These are phyloP conservation scores for Eleusine coracana DNA, from an alignment of 176 grass and related monocot species.

Conservation along the genomic window DNA sequence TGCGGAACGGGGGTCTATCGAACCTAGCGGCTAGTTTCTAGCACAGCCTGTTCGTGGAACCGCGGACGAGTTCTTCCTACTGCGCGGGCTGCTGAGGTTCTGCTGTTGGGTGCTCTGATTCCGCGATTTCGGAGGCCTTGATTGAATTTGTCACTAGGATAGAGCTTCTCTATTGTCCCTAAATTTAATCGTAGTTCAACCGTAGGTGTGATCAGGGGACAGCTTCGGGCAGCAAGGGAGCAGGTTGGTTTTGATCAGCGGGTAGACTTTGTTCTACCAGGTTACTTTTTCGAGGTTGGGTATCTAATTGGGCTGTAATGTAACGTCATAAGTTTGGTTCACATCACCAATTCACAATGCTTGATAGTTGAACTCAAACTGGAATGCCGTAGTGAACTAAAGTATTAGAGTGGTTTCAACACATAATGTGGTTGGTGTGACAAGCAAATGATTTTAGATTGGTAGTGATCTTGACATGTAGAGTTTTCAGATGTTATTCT, in stretches of 20 bases:
- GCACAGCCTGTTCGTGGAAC: neutral
- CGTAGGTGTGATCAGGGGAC: neutral
- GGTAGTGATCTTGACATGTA: neutral
- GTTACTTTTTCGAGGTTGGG: neutral
- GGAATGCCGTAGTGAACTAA: neutral
- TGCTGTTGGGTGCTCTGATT: neutral
- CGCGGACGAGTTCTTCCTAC: neutral
- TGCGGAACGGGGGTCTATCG: neutral
- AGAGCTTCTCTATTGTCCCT: neutral
- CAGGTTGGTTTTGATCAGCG: neutral
- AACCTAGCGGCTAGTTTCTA: neutral
- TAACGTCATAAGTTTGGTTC: neutral
- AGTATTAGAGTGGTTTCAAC: neutral
- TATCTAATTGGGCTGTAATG: neutral
- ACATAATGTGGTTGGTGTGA: neutral
- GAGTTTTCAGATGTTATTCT: neutral
- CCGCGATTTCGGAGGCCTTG: neutral
- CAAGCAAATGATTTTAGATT: neutral
- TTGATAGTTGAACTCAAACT: neutral
- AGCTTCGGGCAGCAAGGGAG: neutral
- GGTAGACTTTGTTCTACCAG: neutral
- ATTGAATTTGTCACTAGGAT: neutral
- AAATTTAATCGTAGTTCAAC: neutral
- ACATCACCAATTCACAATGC: neutral
- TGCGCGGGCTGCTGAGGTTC: neutral